Base-by-base conservation (phyloP, 352 stramenopile species). In the Globisporangium paddicum region DNA sequence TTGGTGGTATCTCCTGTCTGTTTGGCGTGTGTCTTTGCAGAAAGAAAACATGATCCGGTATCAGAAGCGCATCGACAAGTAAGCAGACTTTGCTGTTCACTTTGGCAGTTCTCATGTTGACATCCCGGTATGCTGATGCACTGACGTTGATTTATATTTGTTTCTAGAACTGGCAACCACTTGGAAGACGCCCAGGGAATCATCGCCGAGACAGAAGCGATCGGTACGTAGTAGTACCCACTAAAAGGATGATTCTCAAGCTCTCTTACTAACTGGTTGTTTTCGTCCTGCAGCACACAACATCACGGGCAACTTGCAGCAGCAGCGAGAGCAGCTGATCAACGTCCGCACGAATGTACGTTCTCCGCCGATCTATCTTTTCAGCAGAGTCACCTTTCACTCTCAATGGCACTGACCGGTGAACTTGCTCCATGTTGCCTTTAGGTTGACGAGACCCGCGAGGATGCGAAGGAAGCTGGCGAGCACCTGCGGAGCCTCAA, bases 321-420 rank as follows among this genome's bases (percentile, higher is more conserved):
- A 76, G 19, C 81, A 92, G 61, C 79, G 82, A 19, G 77, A 90
- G 44, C 85, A 92, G 51, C 72, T 95, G 34, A 78, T 78, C 30
- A 87, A 89, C 55, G 85, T 89, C 25, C 69, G 79, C 68, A 77
- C 64, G 14, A 95, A 95, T 51, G 85, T 90, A 77, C 55, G 77
- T 68, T 52, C 26, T n/a, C n/a, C n/a, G n/a, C n/a, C n/a, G n/a
- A n/a, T n/a, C n/a, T n/a, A n/a, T n/a, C n/a, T n/a, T n/a, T n/a
- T n/a, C n/a, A n/a, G n/a, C n/a, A n/a, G n/a, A 37, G 19, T 47
- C 45, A 64, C 23, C 4, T 13, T 25, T 53, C 52, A 51, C 18
- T 23, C 23, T 51, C 34, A 16, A n/a, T n/a, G n/a, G n/a, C n/a
- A n/a, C n/a, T n/a, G n/a, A n/a, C n/a, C n/a, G n/a, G n/a, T n/a